Base-by-base conservation (phyloP, 768 basidiomycete species). In the Leccinum longicurvipes region DNA sequence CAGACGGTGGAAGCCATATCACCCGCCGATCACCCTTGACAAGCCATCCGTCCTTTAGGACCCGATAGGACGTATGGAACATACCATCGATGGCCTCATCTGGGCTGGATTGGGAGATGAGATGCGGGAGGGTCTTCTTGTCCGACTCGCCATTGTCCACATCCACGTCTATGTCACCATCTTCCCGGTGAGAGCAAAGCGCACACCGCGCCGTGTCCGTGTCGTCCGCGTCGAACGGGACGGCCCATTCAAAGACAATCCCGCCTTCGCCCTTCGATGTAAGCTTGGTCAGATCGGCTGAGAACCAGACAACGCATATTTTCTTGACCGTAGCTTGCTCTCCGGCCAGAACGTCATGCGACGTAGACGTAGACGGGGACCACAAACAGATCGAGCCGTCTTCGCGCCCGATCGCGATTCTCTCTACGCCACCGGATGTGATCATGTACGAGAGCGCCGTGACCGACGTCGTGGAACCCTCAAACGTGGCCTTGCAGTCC, bases 41-140 rank as follows among this genome's bases (percentile, higher is more conserved):
- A 11, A 64, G 60, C 64, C 60, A 66, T 3, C 63, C 64, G 4
- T 63, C 63, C 51, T 60, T 63, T 2, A 50, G 62, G 8, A 63
- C 47, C n/a, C 53, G 57, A 32, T 56, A 63, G 0, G 61, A 6
- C 19, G 57, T 63, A 27, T 47, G 53, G 3, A 54, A 50, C 21
- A 42, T 23, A 14, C 23, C 4, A 32, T 63, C 61, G 24, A 46
- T 7, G 9, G n/a, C 39, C 28, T 63, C 61, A 1, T 49, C 56
- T 0, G 56, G 54, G 34, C 58, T 56, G 9, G 54, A 47, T n/a
- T 25, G 47, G 8, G 54, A 52, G 17, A 60, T 21, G 10, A 62
- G 54, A 19, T 53, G 57, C 10, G 58, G 50, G 8, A 45, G 29
- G 0, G 25, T 28, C n/a, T 2, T 14, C 3, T 27, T 12, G 10